These are phyloP conservation scores for Sphagnum fallax DNA, from an alignment of 228 moss, liverwort and hornwort species.

Conservation along the genomic window DNA sequence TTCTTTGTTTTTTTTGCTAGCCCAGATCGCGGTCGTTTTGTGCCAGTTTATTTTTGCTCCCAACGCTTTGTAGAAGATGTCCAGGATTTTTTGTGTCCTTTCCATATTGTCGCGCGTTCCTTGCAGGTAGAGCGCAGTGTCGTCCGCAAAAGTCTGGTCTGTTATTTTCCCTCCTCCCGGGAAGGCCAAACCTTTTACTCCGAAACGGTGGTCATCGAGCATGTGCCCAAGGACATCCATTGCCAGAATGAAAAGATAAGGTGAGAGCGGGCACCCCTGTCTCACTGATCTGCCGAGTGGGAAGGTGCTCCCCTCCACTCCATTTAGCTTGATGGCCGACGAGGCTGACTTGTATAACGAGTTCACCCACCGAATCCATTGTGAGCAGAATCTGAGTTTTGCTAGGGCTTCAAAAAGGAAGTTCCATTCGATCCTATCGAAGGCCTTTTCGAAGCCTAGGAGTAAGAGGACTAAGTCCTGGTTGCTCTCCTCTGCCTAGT, in stretches of 20 bases:
- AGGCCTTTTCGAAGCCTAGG: slow-evolving; percentile 1
- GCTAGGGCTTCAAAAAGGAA: background rate
- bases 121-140: background rate
- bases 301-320: background rate
- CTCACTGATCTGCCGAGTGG: background rate
- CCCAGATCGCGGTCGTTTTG: background rate
- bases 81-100: background rate
- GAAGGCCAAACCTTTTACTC: background rate
- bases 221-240: slow-evolving; percentile 1
- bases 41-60: background rate
- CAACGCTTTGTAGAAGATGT: background rate
- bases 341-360: background rate
- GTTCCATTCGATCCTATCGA: background rate
- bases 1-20: background rate
- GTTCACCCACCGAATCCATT: background rate
- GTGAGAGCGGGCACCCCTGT: background rate
- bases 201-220: background rate
- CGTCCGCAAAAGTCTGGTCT: background rate
- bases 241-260: background rate
- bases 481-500: background rate
- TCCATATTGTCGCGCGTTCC: background rate
- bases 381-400: background rate
- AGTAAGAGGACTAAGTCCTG: background rate
- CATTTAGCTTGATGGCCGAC: background rate
- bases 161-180: background rate